Conservation (phyloP, 768 basidiomycete species). For the Boletus eberwhitei region DNA sequence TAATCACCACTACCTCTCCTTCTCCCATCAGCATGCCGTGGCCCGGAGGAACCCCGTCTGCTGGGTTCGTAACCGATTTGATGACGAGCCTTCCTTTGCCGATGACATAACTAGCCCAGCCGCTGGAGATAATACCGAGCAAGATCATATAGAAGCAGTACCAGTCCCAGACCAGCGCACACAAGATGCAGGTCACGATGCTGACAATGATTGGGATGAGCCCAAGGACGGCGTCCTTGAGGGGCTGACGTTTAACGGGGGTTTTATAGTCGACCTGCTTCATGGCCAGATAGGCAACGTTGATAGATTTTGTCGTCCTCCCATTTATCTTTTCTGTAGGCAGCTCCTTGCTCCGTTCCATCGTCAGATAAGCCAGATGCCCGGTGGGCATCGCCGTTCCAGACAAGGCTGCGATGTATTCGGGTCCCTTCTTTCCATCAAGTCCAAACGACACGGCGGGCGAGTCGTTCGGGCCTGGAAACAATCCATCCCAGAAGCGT, state of each 20-base stretch:
- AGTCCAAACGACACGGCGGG: constrained; percentile 28
- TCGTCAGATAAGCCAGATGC: constrained; percentile 28
- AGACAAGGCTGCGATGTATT: constrained; percentile 29
- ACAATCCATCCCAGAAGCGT: constrained; percentile 33
- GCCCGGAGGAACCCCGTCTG: constrained; percentile 23
- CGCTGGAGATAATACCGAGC: constrained; percentile 32
- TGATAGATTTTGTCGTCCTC: constrained; percentile 5
- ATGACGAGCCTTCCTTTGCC: constrained; percentile 25
- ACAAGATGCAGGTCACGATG: constrained; percentile 22
- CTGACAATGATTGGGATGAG: constrained; percentile 26
- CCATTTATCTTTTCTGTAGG: background rate
- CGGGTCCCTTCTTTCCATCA: constrained; percentile 29
- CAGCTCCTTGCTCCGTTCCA: constrained; percentile 12
- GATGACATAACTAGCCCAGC: constrained; percentile 23
- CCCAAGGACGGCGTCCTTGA: constrained; percentile 9
- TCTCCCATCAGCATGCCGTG: constrained; percentile 26
- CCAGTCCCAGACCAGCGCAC: constrained; percentile 28
- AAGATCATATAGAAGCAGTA: constrained; percentile 31
- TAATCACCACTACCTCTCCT: constrained; percentile 24
- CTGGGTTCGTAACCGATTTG: constrained; percentile 10
- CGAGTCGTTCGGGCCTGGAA: constrained; percentile 27
- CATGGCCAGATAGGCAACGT: constrained; percentile 24
- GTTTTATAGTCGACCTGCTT: background rate
- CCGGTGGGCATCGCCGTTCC: constrained; percentile 28
- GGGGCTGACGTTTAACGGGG: background rate